phyloP scores from a whole-genome alignment of 805 yeast genomes.

The Ogataea methanolica region DNA sequence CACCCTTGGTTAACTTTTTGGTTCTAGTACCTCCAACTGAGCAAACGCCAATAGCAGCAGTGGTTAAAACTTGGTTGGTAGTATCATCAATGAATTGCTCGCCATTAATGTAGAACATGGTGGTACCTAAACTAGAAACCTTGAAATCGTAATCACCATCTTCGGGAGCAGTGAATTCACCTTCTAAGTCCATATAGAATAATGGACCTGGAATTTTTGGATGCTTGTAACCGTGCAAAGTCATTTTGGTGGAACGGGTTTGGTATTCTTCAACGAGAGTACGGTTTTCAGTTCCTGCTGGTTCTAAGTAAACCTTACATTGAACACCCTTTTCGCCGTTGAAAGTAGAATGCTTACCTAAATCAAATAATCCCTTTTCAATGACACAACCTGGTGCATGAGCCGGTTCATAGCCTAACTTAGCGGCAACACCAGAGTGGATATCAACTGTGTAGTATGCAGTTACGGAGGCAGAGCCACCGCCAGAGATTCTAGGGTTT shows the following conservation, averaged over 20 bases:
- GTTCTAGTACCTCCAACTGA: slow-evolving; percentile 44
- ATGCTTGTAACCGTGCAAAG: slow-evolving; percentile 25
- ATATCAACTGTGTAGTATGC: slow-evolving; percentile 14
- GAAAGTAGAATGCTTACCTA: neutral
- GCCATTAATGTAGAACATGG: slow-evolving; percentile 48
- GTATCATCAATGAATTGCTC: slow-evolving; percentile 52
- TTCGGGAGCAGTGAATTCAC: slow-evolving; percentile 41
- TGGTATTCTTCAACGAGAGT: slow-evolving; percentile 20
- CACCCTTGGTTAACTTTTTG: slow-evolving; percentile 38
- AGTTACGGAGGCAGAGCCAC: slow-evolving; percentile 50
- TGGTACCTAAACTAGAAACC: slow-evolving; percentile 49
- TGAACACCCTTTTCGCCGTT: slow-evolving; percentile 19
- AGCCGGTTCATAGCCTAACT: slow-evolving; percentile 15
- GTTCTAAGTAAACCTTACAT: slow-evolving; percentile 21
- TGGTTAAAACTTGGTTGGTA: slow-evolving; percentile 46
- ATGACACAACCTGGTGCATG: slow-evolving; percentile 32
- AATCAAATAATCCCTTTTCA: slow-evolving; percentile 6
- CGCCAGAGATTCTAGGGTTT: slow-evolving; percentile 46
- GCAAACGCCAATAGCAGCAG: slow-evolving; percentile 50
- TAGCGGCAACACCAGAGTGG: slow-evolving; percentile 9
- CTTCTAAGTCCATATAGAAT: slow-evolving; percentile 42
- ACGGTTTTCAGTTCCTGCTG: slow-evolving; percentile 15
- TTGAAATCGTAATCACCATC: slow-evolving; percentile 50
- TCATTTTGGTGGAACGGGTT: slow-evolving; percentile 6
- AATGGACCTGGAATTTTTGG: slow-evolving; percentile 15